Conservation (phyloP, 768 basidiomycete species). For the Calvatia gigantea region DNA sequence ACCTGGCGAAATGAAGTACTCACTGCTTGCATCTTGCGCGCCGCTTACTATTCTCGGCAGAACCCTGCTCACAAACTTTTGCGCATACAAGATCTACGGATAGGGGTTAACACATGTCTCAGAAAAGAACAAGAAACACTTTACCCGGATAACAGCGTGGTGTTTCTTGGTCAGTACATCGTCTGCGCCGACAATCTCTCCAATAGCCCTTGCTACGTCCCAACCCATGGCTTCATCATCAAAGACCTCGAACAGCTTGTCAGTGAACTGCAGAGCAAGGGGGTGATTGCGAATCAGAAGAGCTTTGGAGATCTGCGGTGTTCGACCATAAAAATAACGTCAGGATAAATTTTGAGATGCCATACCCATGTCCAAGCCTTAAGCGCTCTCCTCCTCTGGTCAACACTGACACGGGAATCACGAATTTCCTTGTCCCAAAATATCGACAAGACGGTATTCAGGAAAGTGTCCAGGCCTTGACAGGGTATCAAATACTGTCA, state of each 20-base stretch:
- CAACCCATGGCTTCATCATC: conserved; percentile 59
- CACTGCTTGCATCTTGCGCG: conserved; percentile 54
- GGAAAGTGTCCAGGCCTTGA: conserved; percentile 46
- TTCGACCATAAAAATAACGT: neutral
- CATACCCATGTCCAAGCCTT: conserved; percentile 69
- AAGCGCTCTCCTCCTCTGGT: conserved; percentile 51
- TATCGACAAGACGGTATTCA: conserved; percentile 33
- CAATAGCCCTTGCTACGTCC: conserved; percentile 75
- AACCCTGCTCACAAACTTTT: conserved; percentile 69
- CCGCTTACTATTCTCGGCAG: conserved; percentile 74
- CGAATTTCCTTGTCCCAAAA: conserved; percentile 52
- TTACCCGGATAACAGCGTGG: conserved; percentile 73
- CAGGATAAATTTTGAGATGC: neutral
- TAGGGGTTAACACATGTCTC: neutral
- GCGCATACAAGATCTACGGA: conserved; percentile 66
- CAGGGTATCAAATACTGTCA: neutral
- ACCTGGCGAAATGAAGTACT: conserved; percentile 17
- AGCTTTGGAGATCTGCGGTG: conserved; percentile 67
- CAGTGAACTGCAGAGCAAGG: conserved; percentile 49
- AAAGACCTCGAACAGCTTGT: conserved; percentile 69
- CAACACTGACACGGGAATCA: conserved; percentile 23
- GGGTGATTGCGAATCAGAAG: conserved; percentile 74
- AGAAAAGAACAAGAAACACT: conserved; percentile 15
- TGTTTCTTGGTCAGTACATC: conserved; percentile 71
- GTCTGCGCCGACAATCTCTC: conserved; percentile 60